Base-by-base conservation (phyloP, 179 eudicot genomes). In the Amaranthus tricolor region DNA sequence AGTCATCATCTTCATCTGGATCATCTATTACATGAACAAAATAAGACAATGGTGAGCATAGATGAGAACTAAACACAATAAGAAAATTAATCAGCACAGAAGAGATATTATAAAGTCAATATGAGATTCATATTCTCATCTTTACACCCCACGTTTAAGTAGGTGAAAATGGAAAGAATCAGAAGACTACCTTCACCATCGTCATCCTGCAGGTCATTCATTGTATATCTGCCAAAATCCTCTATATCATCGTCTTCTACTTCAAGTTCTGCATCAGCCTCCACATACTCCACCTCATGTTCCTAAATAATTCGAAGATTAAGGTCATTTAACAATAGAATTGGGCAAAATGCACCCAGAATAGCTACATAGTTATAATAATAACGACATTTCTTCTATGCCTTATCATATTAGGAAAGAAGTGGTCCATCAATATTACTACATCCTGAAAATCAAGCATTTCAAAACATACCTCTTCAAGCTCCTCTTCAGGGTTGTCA, bases 181-280 rank as follows among this genome's bases (percentile, higher is more conserved):
- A 24, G 19, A 12, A 71, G 52, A n/a, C 59, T 49, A 66, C 77
- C 74, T 74, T 81, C 69, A 72, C 80, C 82, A 44, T 80, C 83
- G 74, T 82, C 89, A 8, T 53, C 21, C 19, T 55, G 72, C 53
- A 59, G 31, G n/a, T 74, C 74, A 12, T 56, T 60, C 62, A 82
- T 65, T 56, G 87, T 73, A 72, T 81, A 70, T 78, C 80, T 78
- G 53, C 76, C 87, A 71, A 87, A 82, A 83, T 90, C 97, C 81
- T 90, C 97, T 51, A 92, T 90, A 76, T 86, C 96, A 13, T 90
- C 93, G 75, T 85, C 92, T 72, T 86, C 89, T 31, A 31, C 3
- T 82, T 90, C 96, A 68, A 85, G 85, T 2, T 88, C 92, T 69
- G 84, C 89, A 86, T 74, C 81, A 71, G 87, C 91, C 82, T 90